Percentiles rank a stretch among this genome's conserved stretches.
Evolutionary conservation across 2,329 filamentous ascomycete species (phyloP).

Genomic region (Tolypocladium ovalisporum): DNA sequence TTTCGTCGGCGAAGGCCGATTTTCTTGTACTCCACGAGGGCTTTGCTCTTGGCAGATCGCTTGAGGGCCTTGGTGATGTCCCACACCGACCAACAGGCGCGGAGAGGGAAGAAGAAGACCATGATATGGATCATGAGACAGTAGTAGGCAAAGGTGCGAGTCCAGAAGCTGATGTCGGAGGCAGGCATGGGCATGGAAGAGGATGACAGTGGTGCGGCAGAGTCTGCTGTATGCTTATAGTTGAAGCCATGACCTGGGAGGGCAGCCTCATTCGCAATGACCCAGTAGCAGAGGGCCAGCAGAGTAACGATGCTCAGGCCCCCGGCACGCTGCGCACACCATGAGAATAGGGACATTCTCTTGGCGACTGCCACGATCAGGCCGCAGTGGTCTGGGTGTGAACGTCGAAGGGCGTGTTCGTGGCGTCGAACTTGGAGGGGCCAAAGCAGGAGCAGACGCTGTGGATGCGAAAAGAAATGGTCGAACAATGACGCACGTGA

Average conservation of each 20-base stretch:
- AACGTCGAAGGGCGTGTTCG: background rate
- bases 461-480: background rate
- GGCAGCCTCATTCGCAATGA: slow-evolving; percentile 39
- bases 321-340: slow-evolving; percentile 42
- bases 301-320: slow-evolving; percentile 43
- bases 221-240: slow-evolving; percentile 27
- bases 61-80: slow-evolving; percentile 41
- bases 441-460: background rate
- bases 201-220: slow-evolving; percentile 17
- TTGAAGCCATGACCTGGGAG: slow-evolving; percentile 31
- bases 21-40: slow-evolving; percentile 34
- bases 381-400: background rate
- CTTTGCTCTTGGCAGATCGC: slow-evolving; percentile 31
- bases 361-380: background rate
- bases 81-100: slow-evolving; percentile 51
- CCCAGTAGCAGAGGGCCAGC: slow-evolving; percentile 40
- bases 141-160: slow-evolving; percentile 51
- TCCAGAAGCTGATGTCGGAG: slow-evolving; percentile 37
- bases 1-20: slow-evolving; percentile 35
- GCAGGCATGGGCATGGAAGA: slow-evolving; percentile 9
- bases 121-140: slow-evolving; percentile 53
- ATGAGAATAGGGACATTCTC: slow-evolving; percentile 41
- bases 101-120: slow-evolving; percentile 51
- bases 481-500: background rate
- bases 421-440: background rate